Base-by-base conservation (phyloP, 139 green algal species). In the Picochlorum sp. region DNA sequence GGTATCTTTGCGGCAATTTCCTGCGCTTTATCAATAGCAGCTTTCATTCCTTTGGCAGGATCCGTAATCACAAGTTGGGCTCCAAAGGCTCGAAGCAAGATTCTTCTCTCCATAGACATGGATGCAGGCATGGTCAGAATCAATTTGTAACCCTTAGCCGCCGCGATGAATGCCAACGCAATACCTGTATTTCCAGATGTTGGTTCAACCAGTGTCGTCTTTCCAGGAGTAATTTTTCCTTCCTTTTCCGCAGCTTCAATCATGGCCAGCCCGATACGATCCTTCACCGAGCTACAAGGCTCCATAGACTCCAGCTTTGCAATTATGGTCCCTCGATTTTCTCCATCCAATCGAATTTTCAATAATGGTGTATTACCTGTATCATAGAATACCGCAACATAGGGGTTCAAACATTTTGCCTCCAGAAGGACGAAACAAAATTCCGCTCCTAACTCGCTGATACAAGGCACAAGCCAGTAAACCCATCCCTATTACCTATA, bases 71-170 rank as follows among this genome's bases (percentile, higher is more conserved):
- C 63, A 33, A 76, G 55, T 50, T 71, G 13, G 16, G 70, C 70
- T 2, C 88, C 88, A 70, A 95, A 93, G 22, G 92, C 92, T 22
- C 75, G 70, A 54, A 98, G 77, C 72, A 99, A 71, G 24, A 96
- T 81, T 36, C 93, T 73, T 10, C 91, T 75, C 73, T 99, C 93
- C 20, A 97, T 63, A 18, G 80, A 93, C 93, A 99, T 99, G 65
- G 84, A 93, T 13, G 93, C 93, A 3, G 93, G 93, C 93, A 99
- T 99, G 40, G 93, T 99, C 8, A 99, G 80, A 18, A 96, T 89
- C 16, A 90, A 76, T 74, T 96, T 89, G 88, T 99, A 99, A 55
- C 91, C 91, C 60, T 84, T 86, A 14, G 83, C 78, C 2, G 88
- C 90, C 10, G 91, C 91, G 18, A 97, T 84, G 67, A 97, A 97